Evolutionary conservation across 176 grass and related monocot genomes (phyloP).

Genomic region (Carex kokanica): DNA sequence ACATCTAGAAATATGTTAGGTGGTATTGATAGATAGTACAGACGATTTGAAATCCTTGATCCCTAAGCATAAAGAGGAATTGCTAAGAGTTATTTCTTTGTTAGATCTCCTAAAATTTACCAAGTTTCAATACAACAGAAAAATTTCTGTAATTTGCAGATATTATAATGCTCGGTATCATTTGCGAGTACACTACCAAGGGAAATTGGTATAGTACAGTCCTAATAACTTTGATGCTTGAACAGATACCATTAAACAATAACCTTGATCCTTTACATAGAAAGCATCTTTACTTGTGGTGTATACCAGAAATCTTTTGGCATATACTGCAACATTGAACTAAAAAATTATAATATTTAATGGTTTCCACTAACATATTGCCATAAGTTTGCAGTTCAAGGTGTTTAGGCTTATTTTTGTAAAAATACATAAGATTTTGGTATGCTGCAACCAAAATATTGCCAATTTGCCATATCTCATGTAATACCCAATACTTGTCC

Average conservation of each 20-base stretch:
- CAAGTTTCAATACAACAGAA: neutral
- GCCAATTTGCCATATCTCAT: neutral
- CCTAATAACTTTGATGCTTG: neutral
- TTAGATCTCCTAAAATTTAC: neutral
- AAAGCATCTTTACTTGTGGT: neutral
- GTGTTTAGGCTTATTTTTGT: neutral
- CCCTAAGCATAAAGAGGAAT: conserved; percentile 45
- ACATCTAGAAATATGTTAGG: conserved; percentile 98
- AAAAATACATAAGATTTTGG: neutral
- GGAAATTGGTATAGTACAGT: neutral
- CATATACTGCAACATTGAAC: too few species aligned
- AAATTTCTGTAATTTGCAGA: neutral
- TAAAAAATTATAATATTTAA: too few species aligned
- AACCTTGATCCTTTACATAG: conserved; percentile 1
- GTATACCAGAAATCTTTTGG: neutral
- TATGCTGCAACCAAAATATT: neutral
- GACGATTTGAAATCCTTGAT: conserved; percentile 66
- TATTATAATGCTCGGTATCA: neutral
- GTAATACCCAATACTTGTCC: neutral
- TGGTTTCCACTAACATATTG: neutral
- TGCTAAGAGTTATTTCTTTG: neutral
- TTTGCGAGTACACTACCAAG: neutral
- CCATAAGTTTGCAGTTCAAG: neutral
- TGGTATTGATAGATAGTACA: conserved; percentile 94
- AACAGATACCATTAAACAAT: neutral